Percentiles rank a stretch among this genome's conserved stretches.
Conservation (phyloP, 2,329 filamentous ascomycete species). For the Fusarium anguioides region DNA sequence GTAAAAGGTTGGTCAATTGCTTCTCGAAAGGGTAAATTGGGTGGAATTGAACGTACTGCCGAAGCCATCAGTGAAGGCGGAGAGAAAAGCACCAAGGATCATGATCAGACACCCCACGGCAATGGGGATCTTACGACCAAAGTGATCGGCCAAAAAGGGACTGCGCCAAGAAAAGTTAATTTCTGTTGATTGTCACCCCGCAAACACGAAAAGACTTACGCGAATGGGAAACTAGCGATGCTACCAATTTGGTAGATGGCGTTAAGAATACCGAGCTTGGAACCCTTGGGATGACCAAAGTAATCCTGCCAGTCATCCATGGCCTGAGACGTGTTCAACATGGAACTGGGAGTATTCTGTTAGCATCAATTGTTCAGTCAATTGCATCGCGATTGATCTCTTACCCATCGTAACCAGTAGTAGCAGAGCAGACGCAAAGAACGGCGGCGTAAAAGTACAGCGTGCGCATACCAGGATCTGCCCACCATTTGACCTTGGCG, state of each 20-base stretch:
- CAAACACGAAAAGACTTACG: not conserved
- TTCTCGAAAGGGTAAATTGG: not conserved
- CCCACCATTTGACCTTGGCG: slow-evolving; percentile 66
- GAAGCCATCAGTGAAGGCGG: slow-evolving; percentile 56
- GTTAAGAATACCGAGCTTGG: slow-evolving; percentile 60
- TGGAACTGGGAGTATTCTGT: slow-evolving; percentile 35
- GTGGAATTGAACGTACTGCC: slow-evolving; percentile 49
- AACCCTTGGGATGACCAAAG: slow-evolving; percentile 53
- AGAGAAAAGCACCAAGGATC: slow-evolving; percentile 57
- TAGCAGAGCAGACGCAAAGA: slow-evolving; percentile 68
- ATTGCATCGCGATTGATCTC: not conserved
- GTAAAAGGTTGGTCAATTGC: not conserved
- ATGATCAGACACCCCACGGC: slow-evolving; percentile 58
- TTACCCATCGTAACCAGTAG: slow-evolving; percentile 69
- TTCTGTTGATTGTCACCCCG: too few relatives aligned
- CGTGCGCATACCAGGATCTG: slow-evolving; percentile 65
- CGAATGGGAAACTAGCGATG: slow-evolving; percentile 24
- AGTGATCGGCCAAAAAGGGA: slow-evolving; percentile 54
- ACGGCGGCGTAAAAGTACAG: slow-evolving; percentile 61
- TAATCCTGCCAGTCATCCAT: slow-evolving; percentile 64
- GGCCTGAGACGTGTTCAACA: slow-evolving; percentile 69
- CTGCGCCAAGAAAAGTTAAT: not conserved
- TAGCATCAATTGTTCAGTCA: not conserved
- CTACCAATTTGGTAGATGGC: slow-evolving; percentile 63
- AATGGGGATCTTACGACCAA: slow-evolving; percentile 58